phyloP scores from a whole-genome alignment of 805 yeast species.

The Zygosaccharomyces bailii region DNA sequence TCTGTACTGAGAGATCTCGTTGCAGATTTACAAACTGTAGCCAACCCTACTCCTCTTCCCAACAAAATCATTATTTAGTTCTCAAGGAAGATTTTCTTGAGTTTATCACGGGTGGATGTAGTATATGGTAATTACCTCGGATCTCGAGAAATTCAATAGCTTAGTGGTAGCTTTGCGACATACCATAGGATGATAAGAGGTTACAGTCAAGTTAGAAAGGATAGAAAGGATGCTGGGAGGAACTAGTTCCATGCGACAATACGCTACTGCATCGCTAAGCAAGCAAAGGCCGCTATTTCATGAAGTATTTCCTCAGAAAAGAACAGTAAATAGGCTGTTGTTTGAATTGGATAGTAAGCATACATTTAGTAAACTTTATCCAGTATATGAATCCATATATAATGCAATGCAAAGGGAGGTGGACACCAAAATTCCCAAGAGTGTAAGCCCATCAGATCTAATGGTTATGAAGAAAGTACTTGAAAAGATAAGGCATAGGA shows the following conservation, averaged over 20 bases:
- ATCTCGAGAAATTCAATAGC: not conserved
- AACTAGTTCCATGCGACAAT: too few relatives aligned
- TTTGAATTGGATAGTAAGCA: conserved; percentile 65
- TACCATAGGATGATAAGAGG: too few relatives aligned
- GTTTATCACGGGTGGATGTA: too few relatives aligned
- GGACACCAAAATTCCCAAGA: conserved; percentile 41
- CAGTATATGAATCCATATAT: conserved; percentile 52
- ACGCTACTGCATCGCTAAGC: conserved; percentile 1
- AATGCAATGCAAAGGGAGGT: conserved; percentile 38
- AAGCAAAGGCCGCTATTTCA: conserved; percentile 37
- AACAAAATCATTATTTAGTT: not conserved
- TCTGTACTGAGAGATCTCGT: conserved; percentile 35
- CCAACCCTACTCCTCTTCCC: not conserved
- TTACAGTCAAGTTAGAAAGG: too few relatives aligned
- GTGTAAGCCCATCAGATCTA: conserved; percentile 53
- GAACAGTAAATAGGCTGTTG: conserved; percentile 52
- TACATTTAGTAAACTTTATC: conserved; percentile 50
- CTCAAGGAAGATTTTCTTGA: not conserved
- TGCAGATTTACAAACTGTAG: not conserved
- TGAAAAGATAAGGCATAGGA: conserved; percentile 54
- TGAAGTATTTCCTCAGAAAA: conserved; percentile 56
- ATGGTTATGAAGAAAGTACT: conserved; percentile 66
- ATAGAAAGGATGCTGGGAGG: too few relatives aligned
- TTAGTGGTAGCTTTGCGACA: too few relatives aligned
- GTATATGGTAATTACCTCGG: too few relatives aligned